These are phyloP conservation scores for Phytophthora nicotianae DNA, from an alignment of 352 stramenopile species.

Conservation along the genomic window DNA sequence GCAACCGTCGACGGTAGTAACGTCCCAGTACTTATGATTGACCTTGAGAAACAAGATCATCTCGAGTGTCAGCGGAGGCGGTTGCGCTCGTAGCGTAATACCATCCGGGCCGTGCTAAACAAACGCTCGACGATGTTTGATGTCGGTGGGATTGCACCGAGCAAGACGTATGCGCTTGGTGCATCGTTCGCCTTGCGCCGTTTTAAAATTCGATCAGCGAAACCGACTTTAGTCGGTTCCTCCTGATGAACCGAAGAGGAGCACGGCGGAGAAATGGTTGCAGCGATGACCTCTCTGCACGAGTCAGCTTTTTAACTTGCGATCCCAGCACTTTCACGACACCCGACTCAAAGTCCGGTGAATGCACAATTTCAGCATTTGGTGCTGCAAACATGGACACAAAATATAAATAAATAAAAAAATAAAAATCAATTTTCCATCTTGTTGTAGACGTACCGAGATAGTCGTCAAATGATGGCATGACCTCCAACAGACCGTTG, in stretches of 20 bases:
- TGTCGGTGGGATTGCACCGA: constrained; percentile 2
- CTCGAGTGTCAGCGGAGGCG: not conserved
- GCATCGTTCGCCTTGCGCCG: not conserved
- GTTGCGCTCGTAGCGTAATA: constrained; percentile 2
- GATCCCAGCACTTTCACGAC: constrained; percentile 9
- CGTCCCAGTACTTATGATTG: not conserved
- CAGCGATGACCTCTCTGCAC: not conserved
- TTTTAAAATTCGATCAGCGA: not conserved
- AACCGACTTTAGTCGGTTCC: not conserved
- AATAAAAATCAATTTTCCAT: not conserved
- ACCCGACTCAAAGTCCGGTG: not conserved
- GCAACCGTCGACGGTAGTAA: not conserved
- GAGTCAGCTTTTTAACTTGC: not conserved
- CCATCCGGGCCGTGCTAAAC: no score
- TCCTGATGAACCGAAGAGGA: not conserved
- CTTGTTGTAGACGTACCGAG: constrained; percentile 7
- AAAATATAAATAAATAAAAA: constrained; percentile 1
- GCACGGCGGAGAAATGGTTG: not conserved
- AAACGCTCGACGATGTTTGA: constrained; percentile 7
- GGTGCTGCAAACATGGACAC: constrained; percentile 6
- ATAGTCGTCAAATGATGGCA: not conserved
- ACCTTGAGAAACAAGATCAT: not conserved
- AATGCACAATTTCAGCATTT: constrained; percentile 2
- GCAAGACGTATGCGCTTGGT: not conserved
- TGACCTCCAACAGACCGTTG: constrained; percentile 4